Base-by-base conservation (phyloP, 2,329 filamentous ascomycete species). In the Tolypocladium tropicale region DNA sequence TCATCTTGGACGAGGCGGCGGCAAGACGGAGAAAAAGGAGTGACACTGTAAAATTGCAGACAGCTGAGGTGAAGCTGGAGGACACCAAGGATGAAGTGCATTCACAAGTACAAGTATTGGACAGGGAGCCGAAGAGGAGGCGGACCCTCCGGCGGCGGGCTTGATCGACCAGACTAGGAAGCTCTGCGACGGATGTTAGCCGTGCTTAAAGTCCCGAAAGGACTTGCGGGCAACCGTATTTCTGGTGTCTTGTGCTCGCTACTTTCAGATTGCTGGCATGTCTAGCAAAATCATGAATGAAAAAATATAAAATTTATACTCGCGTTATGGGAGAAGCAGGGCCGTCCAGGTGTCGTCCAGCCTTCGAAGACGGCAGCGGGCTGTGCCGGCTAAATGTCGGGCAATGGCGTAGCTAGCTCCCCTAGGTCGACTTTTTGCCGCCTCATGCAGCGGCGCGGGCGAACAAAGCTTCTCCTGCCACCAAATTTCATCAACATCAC, bases 351-450 rank as follows among this genome's bases (percentile, higher is more conserved):
- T n/a, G n/a, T n/a, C n/a, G n/a, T n/a, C n/a, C n/a, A n/a, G n/a
- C n/a, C n/a, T n/a, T n/a, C n/a, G n/a, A n/a, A n/a, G n/a, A n/a
- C n/a, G n/a, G n/a, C 9, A 12, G 10, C 10, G 39, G n/a, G n/a
- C 21, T 11, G 23, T 16, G 21, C 46, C 68, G 70, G 71, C 49
- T 70, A 70, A 72, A 71, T 11, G 3, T 64, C 71, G 71, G 65
- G 23, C 33, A 43, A 32, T 21, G 12, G 39, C 10, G 3, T 12
- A 39, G n/a, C 30, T 39, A n/a, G n/a, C n/a, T n/a, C n/a, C 36
- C 52, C 54, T 51, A n/a, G n/a, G n/a, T n/a, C 33, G 57, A 65
- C 65, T 69, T 70, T 69, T 71, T 62, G 68, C 67, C 66, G 64
- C 62, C 64, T 62, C 58, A 56, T 37, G 54, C 53, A 54, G 58